phyloP scores from a whole-genome alignment of 371 early-diverging fungal genomes.

The Saksenaea vasiformis region DNA sequence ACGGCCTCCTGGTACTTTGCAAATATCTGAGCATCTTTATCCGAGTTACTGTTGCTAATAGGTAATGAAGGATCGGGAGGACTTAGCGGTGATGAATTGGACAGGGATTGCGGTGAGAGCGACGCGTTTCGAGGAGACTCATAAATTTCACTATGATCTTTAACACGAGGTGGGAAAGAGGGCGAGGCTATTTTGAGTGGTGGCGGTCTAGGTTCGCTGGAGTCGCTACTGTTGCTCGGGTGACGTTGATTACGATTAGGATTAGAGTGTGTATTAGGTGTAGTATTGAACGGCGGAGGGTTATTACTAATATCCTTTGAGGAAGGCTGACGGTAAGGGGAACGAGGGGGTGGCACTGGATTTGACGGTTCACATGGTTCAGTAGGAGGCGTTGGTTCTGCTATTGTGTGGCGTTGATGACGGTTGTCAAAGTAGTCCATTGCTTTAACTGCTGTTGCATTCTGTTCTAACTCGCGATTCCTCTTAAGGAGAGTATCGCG shows the following conservation, averaged over 20 bases:
- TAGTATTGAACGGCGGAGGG: neutral
- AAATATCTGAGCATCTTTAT: constrained; percentile 29
- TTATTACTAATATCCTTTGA: constrained; percentile 1
- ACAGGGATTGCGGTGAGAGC: neutral
- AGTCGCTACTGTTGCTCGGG: neutral
- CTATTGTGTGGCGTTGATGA: neutral
- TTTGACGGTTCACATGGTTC: neutral
- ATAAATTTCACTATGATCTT: neutral
- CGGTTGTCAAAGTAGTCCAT: neutral
- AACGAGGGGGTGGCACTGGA: constrained; percentile 21
- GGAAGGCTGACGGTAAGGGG: constrained; percentile 18
- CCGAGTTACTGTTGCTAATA: constrained; percentile 14
- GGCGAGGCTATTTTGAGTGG: constrained; percentile 2
- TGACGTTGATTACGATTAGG: constrained; percentile 2
- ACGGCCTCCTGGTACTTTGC: constrained; percentile 20
- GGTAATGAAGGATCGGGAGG: neutral
- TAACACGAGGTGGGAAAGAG: neutral
- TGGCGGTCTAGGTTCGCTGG: neutral
- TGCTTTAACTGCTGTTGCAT: neutral
- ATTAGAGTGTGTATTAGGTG: neutral
- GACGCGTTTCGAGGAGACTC: neutral
- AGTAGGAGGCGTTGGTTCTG: neutral
- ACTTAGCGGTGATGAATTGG: constrained; percentile 1
- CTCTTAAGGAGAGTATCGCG: constrained; percentile 42
- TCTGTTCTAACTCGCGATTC: constrained; percentile 18